A percentile compares a stretch with the other conserved stretches of the same genome.
These are phyloP conservation scores for Phyllosticta citribraziliensis DNA, from an alignment of 2,329 filamentous ascomycete species.

Conservation along the genomic window DNA sequence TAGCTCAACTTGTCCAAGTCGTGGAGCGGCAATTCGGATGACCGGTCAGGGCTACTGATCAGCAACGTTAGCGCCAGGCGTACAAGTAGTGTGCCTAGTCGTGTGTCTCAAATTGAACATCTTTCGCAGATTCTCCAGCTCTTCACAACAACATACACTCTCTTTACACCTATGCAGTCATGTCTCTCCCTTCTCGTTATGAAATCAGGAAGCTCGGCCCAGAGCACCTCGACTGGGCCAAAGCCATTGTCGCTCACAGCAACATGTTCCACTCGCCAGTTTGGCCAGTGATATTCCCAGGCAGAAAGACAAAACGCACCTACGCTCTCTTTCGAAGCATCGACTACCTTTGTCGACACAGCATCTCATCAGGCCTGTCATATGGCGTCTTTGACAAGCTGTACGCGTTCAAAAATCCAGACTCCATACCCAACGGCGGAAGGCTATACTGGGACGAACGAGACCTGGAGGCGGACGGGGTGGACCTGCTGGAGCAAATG, in stretches of 20 bases:
- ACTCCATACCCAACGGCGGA: conserved; percentile 19
- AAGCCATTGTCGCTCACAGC: conserved; percentile 22
- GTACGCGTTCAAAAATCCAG: conserved; percentile 25
- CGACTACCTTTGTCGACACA: conserved; percentile 24
- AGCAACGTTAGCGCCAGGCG: neutral
- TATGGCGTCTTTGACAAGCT: conserved; percentile 32
- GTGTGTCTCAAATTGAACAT: neutral
- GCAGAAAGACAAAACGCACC: conserved; percentile 14
- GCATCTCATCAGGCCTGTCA: conserved; percentile 25
- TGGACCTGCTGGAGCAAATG: conserved; percentile 23
- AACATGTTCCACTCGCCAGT: conserved; percentile 23
- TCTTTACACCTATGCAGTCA: conserved; percentile 9
- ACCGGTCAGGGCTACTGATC: neutral
- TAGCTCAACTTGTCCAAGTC: neutral
- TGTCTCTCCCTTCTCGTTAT: conserved; percentile 20
- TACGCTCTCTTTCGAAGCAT: conserved; percentile 8
- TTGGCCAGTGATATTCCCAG: conserved; percentile 20
- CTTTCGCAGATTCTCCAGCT: neutral
- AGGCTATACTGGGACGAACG: conserved; percentile 19
- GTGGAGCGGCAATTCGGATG: neutral
- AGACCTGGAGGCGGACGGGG: conserved; percentile 16
- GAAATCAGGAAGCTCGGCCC: conserved; percentile 22
- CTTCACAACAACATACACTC: neutral
- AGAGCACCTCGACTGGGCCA: conserved; percentile 20
- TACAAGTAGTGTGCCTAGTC: neutral